A percentile compares a stretch with the other conserved stretches of the same genome.
Conservation (phyloP, 345 rosid genomes). For the Psidium guajava region DNA sequence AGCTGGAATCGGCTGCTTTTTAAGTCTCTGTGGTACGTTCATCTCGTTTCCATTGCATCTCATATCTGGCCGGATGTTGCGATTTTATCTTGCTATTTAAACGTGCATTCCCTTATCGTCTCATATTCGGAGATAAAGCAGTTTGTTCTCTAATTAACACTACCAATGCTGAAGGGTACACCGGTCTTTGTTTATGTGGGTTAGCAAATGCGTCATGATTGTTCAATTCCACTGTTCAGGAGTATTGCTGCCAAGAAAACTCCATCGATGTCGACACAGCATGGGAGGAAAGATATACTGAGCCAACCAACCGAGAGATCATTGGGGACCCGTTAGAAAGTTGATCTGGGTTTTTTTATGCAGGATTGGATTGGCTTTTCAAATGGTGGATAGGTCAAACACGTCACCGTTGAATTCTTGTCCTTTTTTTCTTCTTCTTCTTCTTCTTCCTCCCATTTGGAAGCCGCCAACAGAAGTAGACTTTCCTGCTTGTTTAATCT, state of each 20-base stretch:
- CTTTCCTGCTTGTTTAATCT: background rate
- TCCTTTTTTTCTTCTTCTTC: background rate
- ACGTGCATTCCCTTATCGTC: background rate
- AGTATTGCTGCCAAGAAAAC: background rate
- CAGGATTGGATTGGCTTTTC: background rate
- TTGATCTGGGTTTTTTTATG: background rate
- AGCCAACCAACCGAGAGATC: background rate
- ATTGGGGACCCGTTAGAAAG: background rate
- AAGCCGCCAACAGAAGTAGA: background rate
- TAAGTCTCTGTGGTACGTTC: background rate
- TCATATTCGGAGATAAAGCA: background rate
- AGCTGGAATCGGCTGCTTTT: background rate
- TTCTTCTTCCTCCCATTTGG: background rate
- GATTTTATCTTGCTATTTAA: background rate
- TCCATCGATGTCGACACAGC: background rate
- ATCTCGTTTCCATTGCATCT: background rate
- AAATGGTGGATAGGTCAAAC: background rate
- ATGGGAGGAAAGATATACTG: background rate
- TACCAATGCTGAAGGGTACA: background rate
- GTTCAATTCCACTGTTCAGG: slow-evolving; percentile 1
- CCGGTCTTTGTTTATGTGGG: background rate
- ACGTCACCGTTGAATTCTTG: background rate
- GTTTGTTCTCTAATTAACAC: background rate
- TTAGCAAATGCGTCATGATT: background rate
- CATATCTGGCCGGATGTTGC: background rate